These are phyloP conservation scores for Phytophthora multivora DNA, from an alignment of 352 stramenopile genomes.

Conservation along the genomic window DNA sequence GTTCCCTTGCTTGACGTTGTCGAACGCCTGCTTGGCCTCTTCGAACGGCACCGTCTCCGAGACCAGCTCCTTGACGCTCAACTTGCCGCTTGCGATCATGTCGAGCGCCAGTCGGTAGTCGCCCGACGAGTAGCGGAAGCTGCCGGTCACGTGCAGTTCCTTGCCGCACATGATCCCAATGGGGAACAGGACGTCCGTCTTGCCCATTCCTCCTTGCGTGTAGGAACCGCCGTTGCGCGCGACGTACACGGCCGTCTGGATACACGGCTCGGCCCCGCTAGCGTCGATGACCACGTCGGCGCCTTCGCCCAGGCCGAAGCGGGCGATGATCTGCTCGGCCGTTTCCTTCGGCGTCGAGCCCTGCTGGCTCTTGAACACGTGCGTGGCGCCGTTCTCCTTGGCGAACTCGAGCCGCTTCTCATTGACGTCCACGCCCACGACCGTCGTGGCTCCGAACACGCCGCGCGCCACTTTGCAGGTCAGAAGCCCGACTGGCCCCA, in stretches of 20 bases:
- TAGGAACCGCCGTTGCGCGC: constrained; percentile 23
- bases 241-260: constrained; percentile 33
- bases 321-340: constrained; percentile 21
- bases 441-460: constrained; percentile 32
- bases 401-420: constrained; percentile 23
- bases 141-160: constrained; percentile 33
- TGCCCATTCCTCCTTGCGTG: constrained; percentile 37
- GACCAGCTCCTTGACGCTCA: constrained; percentile 36
- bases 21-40: constrained; percentile 34
- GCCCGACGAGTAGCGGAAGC: constrained; percentile 35
- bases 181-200: constrained; percentile 31
- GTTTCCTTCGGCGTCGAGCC: constrained; percentile 15
- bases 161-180: constrained; percentile 37
- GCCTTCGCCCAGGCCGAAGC: constrained; percentile 25
- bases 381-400: constrained; percentile 31
- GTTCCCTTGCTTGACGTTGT: constrained; percentile 37
- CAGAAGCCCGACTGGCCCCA: constrained; percentile 32
- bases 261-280: constrained; percentile 30
- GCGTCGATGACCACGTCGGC: constrained; percentile 37
- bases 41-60: constrained; percentile 33
- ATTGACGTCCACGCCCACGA: constrained; percentile 34
- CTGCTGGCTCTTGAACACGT: constrained; percentile 21
- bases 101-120: constrained; percentile 37
- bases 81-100: constrained; percentile 29
- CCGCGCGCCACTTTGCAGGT: constrained; percentile 33